Evolutionary conservation across 2,329 filamentous ascomycete genomes (phyloP), one percentile per base, ranked within the genome.

Genomic region (Colletotrichum filicis): DNA sequence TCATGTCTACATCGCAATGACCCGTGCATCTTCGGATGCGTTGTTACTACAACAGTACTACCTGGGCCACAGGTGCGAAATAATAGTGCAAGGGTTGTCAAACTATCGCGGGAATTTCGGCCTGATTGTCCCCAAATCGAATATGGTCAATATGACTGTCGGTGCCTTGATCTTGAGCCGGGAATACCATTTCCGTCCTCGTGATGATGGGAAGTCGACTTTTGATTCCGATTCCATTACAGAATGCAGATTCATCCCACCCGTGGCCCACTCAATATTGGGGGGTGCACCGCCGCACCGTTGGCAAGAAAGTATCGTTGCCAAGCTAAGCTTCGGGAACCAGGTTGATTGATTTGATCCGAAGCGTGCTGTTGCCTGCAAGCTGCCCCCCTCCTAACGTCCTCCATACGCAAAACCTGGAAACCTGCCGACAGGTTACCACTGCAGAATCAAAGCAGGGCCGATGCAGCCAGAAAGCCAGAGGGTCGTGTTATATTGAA

Each of bases 31-130:
- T 46, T 60, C 16, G 56, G 11, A 58, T 61, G 30, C n/a, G 24
- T 32, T 70, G 30, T 19, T 30, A 12, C 49, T 42, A 60, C 61
- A 60, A 61, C 2, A 32, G 30, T 32, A 32, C 30, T 3, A 32
- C 24, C 56, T 35, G 56, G 16, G 19, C 8, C n/a, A 55, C 55
- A 66, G 26, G 46, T 22, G 56, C 24, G 57, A n/a, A 26, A 32
- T 32, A 32, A 9, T 32, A 11, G 9, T 16, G 35, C 71, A 61
- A 57, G 71, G 71, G 37, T 71, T 71, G 6, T 24, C 14, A 14
- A 69, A 73, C 32, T 66, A 71, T 62, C 60, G 61, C 60, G 46
- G 60, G 19, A 56, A 52, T 24, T 37, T 71, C 67, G 71, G 71
- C 37, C 49, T 55, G 52, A 52, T 71, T 35, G 46, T 26, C 60